A percentile compares a stretch with the other conserved stretches of the same genome.
These are phyloP conservation scores for Sergeia podlipaevii DNA, from an alignment of 208 protist genomes.

Conservation along the genomic window DNA sequence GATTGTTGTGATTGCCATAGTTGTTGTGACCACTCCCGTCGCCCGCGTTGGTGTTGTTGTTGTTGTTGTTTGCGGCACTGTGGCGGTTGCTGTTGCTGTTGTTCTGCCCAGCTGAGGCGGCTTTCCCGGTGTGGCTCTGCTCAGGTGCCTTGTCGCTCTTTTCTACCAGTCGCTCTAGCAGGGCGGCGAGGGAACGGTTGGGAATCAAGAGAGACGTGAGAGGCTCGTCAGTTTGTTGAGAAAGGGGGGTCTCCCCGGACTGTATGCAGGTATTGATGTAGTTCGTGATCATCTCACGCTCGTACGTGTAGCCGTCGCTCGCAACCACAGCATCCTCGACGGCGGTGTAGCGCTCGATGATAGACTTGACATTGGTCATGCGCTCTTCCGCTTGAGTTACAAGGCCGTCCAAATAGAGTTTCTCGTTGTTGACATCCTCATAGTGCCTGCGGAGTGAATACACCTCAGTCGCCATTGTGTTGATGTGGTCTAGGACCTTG, in stretches of 20 bases:
- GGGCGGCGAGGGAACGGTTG: constrained; percentile 75
- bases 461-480: constrained; percentile 29
- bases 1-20: constrained; percentile 9
- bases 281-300: constrained; percentile 72
- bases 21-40: too few relatives aligned
- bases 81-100: constrained; percentile 11
- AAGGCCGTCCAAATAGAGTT: constrained; percentile 35
- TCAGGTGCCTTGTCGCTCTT: constrained; percentile 16
- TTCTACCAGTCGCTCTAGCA: constrained; percentile 67
- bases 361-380: constrained; percentile 39
- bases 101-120: too few relatives aligned
- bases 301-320: constrained; percentile 91
- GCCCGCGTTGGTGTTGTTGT: constrained; percentile 4
- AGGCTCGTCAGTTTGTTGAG: constrained; percentile 62
- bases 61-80: not conserved
- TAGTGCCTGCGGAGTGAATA: constrained; percentile 55
- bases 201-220: constrained; percentile 68
- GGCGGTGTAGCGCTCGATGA: constrained; percentile 62
- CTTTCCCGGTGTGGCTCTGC: not conserved
- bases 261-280: constrained; percentile 63
- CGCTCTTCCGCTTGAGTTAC: constrained; percentile 44
- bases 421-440: constrained; percentile 53
- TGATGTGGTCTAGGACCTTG: constrained; percentile 37
- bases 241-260: constrained; percentile 47
- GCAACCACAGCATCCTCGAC: constrained; percentile 88